A percentile compares a stretch with the other conserved stretches of the same genome.
Conservation (phyloP, 768 basidiomycete species). For the Austroboletus festivus region DNA sequence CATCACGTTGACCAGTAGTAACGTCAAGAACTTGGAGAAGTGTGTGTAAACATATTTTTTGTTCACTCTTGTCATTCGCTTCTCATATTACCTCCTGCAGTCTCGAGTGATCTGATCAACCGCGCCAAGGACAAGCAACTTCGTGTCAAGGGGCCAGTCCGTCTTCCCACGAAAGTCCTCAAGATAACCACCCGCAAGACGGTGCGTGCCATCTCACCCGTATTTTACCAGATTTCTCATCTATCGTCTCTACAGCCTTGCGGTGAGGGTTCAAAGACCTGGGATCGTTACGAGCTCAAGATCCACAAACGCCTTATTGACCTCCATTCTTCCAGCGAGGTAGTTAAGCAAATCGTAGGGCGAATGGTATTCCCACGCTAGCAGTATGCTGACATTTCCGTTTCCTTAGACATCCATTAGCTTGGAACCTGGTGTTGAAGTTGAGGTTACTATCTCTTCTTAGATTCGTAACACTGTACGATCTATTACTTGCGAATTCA, state of each 20-base stretch:
- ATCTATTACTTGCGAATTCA: background rate
- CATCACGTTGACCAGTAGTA: conserved; percentile 97
- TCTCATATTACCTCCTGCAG: conserved; percentile 39
- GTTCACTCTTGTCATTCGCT: no score
- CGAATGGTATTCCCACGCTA: background rate
- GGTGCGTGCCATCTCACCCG: conserved; percentile 43
- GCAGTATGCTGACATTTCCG: conserved; percentile 5
- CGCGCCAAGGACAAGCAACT: conserved; percentile 99
- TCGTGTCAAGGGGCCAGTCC: conserved; percentile 97
- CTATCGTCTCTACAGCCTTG: conserved; percentile 65
- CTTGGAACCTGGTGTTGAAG: conserved; percentile 98
- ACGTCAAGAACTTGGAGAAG: conserved; percentile 98
- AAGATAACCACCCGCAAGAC: conserved; percentile 99
- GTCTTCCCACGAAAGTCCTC: conserved; percentile 97
- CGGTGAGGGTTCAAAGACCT: conserved; percentile 99
- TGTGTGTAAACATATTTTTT: conserved; percentile 48
- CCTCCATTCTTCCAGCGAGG: conserved; percentile 96
- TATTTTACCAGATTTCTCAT: background rate
- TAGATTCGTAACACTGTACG: conserved; percentile 31
- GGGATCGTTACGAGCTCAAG: conserved; percentile 99
- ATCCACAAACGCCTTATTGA: conserved; percentile 99
- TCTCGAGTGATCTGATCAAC: conserved; percentile 95
- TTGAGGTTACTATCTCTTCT: conserved; percentile 94
- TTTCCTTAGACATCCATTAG: conserved; percentile 90
- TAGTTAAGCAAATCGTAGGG: conserved; percentile 99